A percentile compares a stretch with the other conserved stretches of the same genome.
phyloP scores from a whole-genome alignment of 495 filamentous ascomycete species.

The Annulohypoxylon stygium region DNA sequence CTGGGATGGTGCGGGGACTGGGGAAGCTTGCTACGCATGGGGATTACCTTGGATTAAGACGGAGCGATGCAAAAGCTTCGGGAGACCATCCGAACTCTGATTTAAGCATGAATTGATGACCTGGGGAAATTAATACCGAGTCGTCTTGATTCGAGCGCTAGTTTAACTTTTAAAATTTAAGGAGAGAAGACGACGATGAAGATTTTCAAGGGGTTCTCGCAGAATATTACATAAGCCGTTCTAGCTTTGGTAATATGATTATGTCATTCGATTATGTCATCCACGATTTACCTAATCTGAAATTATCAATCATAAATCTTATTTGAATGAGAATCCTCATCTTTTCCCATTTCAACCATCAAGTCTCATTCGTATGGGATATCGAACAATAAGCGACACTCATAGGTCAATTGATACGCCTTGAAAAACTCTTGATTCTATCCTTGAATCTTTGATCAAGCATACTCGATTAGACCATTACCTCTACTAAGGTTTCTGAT shows the following conservation, averaged over 20 bases:
- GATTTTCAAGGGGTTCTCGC: no score
- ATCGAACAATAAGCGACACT: no score
- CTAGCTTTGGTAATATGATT: neutral
- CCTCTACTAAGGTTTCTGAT: neutral
- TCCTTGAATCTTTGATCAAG: no score
- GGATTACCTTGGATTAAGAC: neutral
- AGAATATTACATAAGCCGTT: neutral
- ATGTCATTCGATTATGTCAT: neutral
- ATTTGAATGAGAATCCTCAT: neutral
- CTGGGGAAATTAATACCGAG: neutral
- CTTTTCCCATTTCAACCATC: neutral
- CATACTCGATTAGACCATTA: no score
- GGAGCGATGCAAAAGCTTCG: neutral
- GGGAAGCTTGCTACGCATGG: neutral
- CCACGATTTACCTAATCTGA: neutral
- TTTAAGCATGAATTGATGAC: neutral
- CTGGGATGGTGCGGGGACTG: neutral
- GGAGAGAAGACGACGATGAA: neutral
- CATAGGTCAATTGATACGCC: no score
- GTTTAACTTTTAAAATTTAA: neutral
- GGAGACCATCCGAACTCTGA: neutral
- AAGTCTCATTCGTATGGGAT: neutral
- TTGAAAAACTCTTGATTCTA: no score
- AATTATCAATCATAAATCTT: neutral
- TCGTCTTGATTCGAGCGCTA: neutral